Percentiles rank a stretch among this genome's conserved stretches.
Conservation (phyloP, 257 asterid genomes). For the Rubia yunnanensis region DNA sequence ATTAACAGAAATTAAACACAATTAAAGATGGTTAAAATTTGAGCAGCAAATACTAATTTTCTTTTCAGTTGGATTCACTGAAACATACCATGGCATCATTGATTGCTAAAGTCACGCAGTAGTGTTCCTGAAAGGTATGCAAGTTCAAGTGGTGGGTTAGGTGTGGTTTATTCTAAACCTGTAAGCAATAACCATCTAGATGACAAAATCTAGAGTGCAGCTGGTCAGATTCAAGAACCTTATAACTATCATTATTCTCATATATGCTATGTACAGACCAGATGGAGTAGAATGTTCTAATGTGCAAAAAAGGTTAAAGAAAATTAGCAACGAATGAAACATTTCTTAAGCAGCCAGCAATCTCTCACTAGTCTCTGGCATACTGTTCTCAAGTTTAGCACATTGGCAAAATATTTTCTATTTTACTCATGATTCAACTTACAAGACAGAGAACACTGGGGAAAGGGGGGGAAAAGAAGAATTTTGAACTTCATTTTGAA, state of each 20-base stretch:
- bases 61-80: neutral
- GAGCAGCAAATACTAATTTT: neutral
- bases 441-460: neutral
- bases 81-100: constrained; percentile 73
- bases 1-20: constrained; percentile 4
- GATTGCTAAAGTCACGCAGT: constrained; percentile 76
- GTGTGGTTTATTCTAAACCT: neutral
- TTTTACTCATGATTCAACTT: neutral
- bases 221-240: neutral
- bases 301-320: neutral
- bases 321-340: neutral
- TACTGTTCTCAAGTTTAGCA: neutral
- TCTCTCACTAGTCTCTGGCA: neutral
- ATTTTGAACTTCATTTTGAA: neutral
- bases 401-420: neutral
- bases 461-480: too few species aligned
- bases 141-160: constrained; percentile 4
- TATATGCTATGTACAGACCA: neutral
- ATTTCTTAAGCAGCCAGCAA: too few species aligned
- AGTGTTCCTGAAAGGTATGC: constrained; percentile 70
- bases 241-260: neutral
- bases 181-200: neutral
- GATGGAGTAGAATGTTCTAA: neutral
- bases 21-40: constrained; percentile 3
- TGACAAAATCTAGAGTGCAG: neutral